Conservation (phyloP, 768 basidiomycete genomes). For the Porpolomopsis calyptriformis region DNA sequence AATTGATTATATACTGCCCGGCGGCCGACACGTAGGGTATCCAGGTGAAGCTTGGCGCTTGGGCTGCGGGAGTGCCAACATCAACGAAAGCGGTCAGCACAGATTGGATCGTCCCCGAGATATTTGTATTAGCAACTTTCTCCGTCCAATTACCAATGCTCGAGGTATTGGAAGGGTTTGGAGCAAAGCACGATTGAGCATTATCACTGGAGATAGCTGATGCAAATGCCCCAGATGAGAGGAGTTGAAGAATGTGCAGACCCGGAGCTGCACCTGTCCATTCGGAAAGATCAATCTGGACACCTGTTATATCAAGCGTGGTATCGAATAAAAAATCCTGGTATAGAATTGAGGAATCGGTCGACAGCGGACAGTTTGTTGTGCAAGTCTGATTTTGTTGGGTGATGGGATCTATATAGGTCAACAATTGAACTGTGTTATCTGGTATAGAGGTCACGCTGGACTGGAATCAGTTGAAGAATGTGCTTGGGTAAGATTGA, state of each 20-base stretch:
- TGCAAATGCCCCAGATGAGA: conserved; percentile 86
- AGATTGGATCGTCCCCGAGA: conserved; percentile 69
- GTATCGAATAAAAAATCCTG: conserved; percentile 86
- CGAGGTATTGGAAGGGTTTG: conserved; percentile 57
- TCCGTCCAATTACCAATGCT: conserved; percentile 62
- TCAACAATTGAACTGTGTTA: conserved; percentile 66
- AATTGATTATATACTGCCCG: conserved; percentile 74
- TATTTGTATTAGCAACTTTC: conserved; percentile 53
- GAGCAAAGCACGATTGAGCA: conserved; percentile 63
- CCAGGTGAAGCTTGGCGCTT: conserved; percentile 80
- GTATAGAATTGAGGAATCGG: conserved; percentile 66
- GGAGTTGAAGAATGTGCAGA: conserved; percentile 81
- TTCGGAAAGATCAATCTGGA: conserved; percentile 70
- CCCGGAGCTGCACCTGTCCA: conserved; percentile 74
- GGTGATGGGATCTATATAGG: conserved; percentile 67
- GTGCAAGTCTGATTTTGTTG: conserved; percentile 72
- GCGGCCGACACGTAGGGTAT: conserved; percentile 85
- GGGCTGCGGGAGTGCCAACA: conserved; percentile 48
- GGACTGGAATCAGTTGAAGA: conserved; percentile 4
- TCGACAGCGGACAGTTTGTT: conserved; percentile 67
- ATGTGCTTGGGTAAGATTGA: background rate
- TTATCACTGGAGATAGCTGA: conserved; percentile 59
- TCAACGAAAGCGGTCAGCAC: conserved; percentile 60
- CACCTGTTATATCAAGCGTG: conserved; percentile 66
- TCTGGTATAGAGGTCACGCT: conserved; percentile 87